phyloP scores from a whole-genome alignment of 306 rosid species.

The Citrullus amarus region DNA sequence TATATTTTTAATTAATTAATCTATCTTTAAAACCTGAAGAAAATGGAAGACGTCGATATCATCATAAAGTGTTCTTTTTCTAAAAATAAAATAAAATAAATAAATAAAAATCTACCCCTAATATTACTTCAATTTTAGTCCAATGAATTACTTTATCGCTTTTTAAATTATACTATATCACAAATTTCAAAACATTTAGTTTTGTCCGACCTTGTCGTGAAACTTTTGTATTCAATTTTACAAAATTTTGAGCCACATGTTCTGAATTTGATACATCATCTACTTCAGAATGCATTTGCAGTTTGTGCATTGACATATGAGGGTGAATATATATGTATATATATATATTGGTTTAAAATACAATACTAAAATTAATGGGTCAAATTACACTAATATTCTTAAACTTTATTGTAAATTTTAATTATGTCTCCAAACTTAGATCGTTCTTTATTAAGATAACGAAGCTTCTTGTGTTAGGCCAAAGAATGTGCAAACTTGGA shows the following conservation, averaged over 20 bases:
- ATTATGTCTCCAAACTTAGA: too few species aligned
- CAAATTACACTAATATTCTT: too few species aligned
- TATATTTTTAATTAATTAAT: background rate
- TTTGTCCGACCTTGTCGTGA: background rate
- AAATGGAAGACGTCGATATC: background rate
- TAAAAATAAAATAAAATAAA: background rate
- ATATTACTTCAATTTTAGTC: background rate
- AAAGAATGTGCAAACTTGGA: too few species aligned
- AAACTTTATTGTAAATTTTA: too few species aligned
- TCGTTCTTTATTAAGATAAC: too few species aligned
- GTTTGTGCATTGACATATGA: background rate
- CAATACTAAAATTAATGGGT: too few species aligned
- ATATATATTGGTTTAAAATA: too few species aligned
- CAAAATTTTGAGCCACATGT: background rate
- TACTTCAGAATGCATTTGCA: background rate
- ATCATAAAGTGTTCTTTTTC: background rate
- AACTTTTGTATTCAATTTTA: background rate
- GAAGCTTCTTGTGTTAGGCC: too few species aligned
- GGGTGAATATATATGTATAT: too few species aligned
- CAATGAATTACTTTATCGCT: background rate
- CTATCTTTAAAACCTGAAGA: background rate
- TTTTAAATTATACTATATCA: background rate
- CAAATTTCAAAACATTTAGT: background rate
- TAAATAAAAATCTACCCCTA: background rate
- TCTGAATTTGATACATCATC: background rate